These are phyloP conservation scores for Diaporthe citriasiana DNA, from an alignment of 2,329 filamentous ascomycete genomes.

Conservation along the genomic window DNA sequence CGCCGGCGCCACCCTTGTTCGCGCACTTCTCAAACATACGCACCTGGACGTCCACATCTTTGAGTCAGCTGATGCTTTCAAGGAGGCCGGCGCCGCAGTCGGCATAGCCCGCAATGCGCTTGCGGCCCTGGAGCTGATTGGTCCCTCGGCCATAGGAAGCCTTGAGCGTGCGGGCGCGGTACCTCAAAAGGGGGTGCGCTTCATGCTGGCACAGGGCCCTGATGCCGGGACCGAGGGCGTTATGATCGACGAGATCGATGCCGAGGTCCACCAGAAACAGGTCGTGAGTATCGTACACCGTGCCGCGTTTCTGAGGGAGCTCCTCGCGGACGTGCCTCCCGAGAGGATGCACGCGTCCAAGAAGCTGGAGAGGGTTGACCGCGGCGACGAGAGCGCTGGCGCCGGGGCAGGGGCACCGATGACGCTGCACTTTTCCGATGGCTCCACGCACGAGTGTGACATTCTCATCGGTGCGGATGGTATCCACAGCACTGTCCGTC, in stretches of 20 bases:
- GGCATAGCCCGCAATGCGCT: constrained; percentile 27
- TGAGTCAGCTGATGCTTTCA: constrained; percentile 14
- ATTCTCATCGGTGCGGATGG: constrained; percentile 57
- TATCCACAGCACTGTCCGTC: constrained; percentile 54
- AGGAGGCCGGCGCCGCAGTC: constrained; percentile 5
- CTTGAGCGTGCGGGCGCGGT: constrained; percentile 37
- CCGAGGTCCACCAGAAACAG: constrained; percentile 15
- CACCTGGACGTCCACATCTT: constrained; percentile 37
- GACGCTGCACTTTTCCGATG: constrained; percentile 46
- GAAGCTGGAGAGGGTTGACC: constrained; percentile 42
- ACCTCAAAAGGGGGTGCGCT: constrained; percentile 6
- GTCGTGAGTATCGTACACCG: constrained; percentile 44
- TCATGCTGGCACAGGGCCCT: constrained; percentile 20
- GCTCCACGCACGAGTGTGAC: constrained; percentile 49
- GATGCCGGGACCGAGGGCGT: not conserved
- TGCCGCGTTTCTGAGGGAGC: constrained; percentile 43
- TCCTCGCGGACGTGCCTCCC: constrained; percentile 42
- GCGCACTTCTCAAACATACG: constrained; percentile 18
- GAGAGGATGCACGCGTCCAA: constrained; percentile 47
- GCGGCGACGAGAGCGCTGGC: not conserved
- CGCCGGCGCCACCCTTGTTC: constrained; percentile 41
- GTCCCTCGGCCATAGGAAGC: constrained; percentile 22
- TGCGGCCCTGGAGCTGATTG: not conserved
- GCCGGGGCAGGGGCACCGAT: constrained; percentile 30
- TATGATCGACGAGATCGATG: not conserved